Evolutionary conservation across 345 rosid species (phyloP), one percentile per base, ranked within the genome.

Genomic region (Aurinia saxatilis): DNA sequence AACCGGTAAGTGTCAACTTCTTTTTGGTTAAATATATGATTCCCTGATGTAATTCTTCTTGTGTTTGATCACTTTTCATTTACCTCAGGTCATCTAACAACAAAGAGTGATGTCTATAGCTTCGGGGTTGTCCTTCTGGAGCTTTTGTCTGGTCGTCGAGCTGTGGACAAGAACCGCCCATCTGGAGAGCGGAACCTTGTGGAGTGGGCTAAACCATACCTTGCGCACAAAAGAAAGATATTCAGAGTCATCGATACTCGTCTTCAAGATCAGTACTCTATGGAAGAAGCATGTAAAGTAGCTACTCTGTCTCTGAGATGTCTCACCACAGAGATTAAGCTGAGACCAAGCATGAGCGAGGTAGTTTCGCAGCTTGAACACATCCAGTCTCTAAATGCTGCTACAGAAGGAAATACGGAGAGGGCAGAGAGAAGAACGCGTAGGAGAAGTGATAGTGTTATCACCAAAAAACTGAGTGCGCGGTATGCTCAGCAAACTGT

Each of bases 81-180:
- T 15, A 71, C 37, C 31, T 51, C 77, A 92, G 95, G 97, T 55
- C 98, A 92, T 75, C 73, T 89, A 75, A 87, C 98, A 16, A 89
- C 96, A 8, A 89, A 81, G 80, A 92, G 98, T 52, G 97, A 92
- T 29, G 98, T 92, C 25, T 92, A 87, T 71, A 92, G 98, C 78
- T 92, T 87, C 3, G 98, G 97, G 5, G 98, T 92, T 45, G 97
- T 92, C 18, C 82, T 92, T 48, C 88, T 92, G 2, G 97, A 92
- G 86, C 81, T 92, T 72, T 65, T 92, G 66, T 89, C 91, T 25
- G 98, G 96, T 57, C 76, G 97, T 71, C 83, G 97, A 80, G 88
- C 98, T n/a, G 80, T 92, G 86, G 98, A 89, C 76, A 92, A 87
- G 78, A 92, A 85, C 54, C 86, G 95, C 2, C 97, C 97, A 1